Conservation (phyloP, 176 grass and related monocot genomes). For the Eremochloa ophiuroides region DNA sequence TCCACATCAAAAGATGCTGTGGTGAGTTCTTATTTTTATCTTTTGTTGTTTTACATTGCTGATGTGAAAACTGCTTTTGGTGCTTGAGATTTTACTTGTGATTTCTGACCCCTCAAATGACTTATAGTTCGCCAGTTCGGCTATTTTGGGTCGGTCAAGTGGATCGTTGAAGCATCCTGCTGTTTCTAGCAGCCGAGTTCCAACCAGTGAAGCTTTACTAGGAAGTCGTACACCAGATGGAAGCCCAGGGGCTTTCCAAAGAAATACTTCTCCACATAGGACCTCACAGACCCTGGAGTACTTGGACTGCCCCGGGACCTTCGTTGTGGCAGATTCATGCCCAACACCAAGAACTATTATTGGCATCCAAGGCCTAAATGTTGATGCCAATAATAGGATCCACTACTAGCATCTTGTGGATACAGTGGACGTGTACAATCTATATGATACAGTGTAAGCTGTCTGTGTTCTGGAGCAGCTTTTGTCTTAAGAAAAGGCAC, state of each 20-base stretch:
- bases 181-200: slow-evolving; percentile 55
- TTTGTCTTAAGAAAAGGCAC: not conserved
- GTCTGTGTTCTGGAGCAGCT: not conserved
- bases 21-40: slow-evolving; percentile 49
- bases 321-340: slow-evolving; percentile 38
- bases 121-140: slow-evolving; percentile 77
- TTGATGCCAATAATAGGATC: slow-evolving; percentile 40
- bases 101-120: slow-evolving; percentile 53
- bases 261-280: slow-evolving; percentile 34
- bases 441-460: not conserved
- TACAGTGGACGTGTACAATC: not conserved
- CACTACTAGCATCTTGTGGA: slow-evolving; percentile 33
- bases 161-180: slow-evolving; percentile 73
- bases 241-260: slow-evolving; percentile 50
- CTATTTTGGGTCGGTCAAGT: slow-evolving; percentile 61
- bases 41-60: slow-evolving; percentile 13
- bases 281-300: slow-evolving; percentile 36
- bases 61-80: not conserved
- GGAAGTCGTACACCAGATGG: slow-evolving; percentile 37
- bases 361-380: slow-evolving; percentile 71
- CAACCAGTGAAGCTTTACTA: slow-evolving; percentile 19
- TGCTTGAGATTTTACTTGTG: slow-evolving; percentile 21
- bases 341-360: too few species aligned
- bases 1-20: slow-evolving; percentile 56
- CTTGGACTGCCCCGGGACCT: slow-evolving; percentile 28